Percentiles rank a stretch among this genome's conserved stretches.
Conservation (phyloP, 2,329 filamentous ascomycete genomes). For the Diplocarpon rosae region DNA sequence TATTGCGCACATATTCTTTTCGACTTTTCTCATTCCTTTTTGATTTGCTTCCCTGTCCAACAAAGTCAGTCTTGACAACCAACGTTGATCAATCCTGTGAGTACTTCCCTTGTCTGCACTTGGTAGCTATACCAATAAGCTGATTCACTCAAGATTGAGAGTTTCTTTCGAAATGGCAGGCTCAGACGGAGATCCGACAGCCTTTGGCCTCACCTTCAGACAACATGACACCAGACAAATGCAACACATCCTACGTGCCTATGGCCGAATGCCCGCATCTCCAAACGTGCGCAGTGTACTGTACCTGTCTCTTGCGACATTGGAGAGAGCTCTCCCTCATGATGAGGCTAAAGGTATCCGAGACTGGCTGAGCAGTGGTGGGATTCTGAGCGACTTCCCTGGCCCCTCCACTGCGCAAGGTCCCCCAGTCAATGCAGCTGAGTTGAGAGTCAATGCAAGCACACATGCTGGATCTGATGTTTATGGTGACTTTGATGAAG, state of each 20-base stretch:
- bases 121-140: too few relatives aligned
- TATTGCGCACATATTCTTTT: too few relatives aligned
- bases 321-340: conserved; percentile 11
- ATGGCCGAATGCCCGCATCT: conserved; percentile 7
- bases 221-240: conserved; percentile 17
- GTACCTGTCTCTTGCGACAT: conserved; percentile 6
- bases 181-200: conserved; percentile 1
- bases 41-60: too few relatives aligned
- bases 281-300: conserved; percentile 8
- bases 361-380: conserved; percentile 14
- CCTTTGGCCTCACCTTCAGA: conserved; percentile 18
- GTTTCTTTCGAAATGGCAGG: too few relatives aligned
- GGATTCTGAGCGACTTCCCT: conserved; percentile 8
- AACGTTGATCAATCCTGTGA: too few relatives aligned
- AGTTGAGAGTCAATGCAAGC: too few relatives aligned
- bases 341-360: conserved; percentile 8
- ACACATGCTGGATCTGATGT: too few relatives aligned
- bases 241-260: conserved; percentile 15
- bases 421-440: neutral
- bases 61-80: too few relatives aligned
- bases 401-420: neutral
- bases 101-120: too few relatives aligned
- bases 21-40: too few relatives aligned
- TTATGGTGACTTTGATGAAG: too few relatives aligned
- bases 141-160: too few relatives aligned